Evolutionary conservation across 495 filamentous ascomycete genomes (phyloP), one percentile per base, ranked within the genome.

Genomic region (Rhizodiscina lignyota): DNA sequence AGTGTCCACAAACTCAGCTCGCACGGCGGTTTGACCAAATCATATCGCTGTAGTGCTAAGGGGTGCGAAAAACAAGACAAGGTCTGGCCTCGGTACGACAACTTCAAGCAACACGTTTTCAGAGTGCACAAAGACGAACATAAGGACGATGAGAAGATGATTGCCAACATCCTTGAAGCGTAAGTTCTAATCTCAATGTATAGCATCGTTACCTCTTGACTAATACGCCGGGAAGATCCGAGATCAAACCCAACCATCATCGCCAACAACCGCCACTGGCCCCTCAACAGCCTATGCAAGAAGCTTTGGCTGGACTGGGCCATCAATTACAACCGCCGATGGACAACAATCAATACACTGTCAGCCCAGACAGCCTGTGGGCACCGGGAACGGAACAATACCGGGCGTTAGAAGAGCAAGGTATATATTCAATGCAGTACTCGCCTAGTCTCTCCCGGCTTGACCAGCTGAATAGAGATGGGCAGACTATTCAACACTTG

Each of bases 71-170:
- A 66, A 16, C 74, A 70, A 35, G 59, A 66, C 13, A 94, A 94
- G 57, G 61, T 66, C 29, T 94, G 87, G 82, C 85, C 82, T 6
- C 72, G 89, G 5, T 54, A 79, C 34, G 89, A 97, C 53, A 97
- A 97, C 44, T 97, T 94, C 55, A 75, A 74, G 48, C 75, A 79
- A 37, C 89, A 97, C 46, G 63, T 92, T 30, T 67, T 65, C 38
- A 71, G 79, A n/a, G 77, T 89, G 49, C 87, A 97, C 55, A 49
- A 53, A 16, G 61, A 67, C 3, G 58, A 67, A 21, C 61, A 75
- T 40, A 45, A 64, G 2, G 61, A 68, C 4, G 42, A 52, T 11
- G 62, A n/a, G n/a, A n/a, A n/a, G n/a, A n/a, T n/a, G n/a, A n/a
- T n/a, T n/a, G n/a, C n/a, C n/a, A n/a, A n/a, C n/a, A n/a, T n/a